Evolutionary conservation across 176 grass and related monocot species (phyloP).

Genomic region (Puccinellia tenuiflora): DNA sequence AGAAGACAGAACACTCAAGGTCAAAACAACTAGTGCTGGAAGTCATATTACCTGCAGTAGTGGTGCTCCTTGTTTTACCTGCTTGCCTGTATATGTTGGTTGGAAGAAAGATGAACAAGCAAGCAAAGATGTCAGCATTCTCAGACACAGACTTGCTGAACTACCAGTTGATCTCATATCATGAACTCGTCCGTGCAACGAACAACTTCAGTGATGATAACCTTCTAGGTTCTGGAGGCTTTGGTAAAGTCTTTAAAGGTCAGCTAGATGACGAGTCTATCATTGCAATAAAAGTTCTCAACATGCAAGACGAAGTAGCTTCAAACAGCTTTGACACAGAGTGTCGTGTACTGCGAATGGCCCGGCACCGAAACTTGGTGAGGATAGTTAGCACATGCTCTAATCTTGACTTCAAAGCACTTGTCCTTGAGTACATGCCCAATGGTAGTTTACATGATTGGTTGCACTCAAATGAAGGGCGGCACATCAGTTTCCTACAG

Average conservation of each 20-base stretch:
- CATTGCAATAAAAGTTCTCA: slow-evolving; percentile 14
- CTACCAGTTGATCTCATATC: slow-evolving; percentile 14
- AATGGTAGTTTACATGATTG: slow-evolving; percentile 1
- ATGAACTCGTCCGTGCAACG: slow-evolving; percentile 11
- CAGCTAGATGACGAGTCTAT: background rate
- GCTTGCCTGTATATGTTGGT: background rate
- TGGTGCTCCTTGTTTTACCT: background rate
- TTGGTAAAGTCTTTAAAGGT: slow-evolving; percentile 2
- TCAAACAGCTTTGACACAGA: slow-evolving; percentile 11
- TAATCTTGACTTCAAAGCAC: slow-evolving; percentile 7
- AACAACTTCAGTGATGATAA: background rate
- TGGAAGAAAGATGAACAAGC: background rate
- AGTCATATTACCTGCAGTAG: background rate
- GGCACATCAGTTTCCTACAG: background rate
- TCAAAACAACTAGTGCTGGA: background rate
- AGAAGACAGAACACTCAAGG: background rate
- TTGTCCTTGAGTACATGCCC: slow-evolving; percentile 11
- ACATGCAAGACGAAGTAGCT: background rate
- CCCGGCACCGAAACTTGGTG: slow-evolving; percentile 5
- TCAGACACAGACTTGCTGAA: background rate
- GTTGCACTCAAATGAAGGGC: background rate
- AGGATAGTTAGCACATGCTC: slow-evolving; percentile 17
- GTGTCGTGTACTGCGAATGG: background rate
- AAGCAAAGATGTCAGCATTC: background rate
- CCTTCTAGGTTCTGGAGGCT: background rate